Conservation (phyloP, 768 basidiomycete species). For the Boletus barrowsii region DNA sequence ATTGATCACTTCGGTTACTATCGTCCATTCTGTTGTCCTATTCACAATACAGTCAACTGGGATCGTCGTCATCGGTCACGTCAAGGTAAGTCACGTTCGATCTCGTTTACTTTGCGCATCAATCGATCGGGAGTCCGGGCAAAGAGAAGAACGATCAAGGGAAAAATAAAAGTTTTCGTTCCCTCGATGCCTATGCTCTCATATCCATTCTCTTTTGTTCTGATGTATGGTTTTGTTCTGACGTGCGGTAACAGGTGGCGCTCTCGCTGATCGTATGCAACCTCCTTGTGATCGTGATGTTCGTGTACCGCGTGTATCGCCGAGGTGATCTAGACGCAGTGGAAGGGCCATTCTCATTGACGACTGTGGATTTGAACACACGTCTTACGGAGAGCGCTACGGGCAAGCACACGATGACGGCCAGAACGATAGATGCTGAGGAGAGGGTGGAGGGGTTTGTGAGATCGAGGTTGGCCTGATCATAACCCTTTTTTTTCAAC, state of each 20-base stretch:
- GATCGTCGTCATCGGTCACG: slow-evolving; percentile 21
- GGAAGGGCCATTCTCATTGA: slow-evolving; percentile 3
- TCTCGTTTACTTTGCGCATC: not conserved
- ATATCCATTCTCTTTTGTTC: too few species aligned
- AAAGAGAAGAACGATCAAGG: not conserved
- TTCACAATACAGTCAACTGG: not conserved
- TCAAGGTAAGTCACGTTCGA: slow-evolving; percentile 17
- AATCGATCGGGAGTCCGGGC: too few species aligned
- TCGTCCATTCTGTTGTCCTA: slow-evolving; percentile 18
- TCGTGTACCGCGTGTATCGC: slow-evolving; percentile 13
- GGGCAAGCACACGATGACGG: not conserved
- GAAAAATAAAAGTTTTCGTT: too few species aligned
- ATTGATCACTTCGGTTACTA: slow-evolving; percentile 18
- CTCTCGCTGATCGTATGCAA: slow-evolving; percentile 26
- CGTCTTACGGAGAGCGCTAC: not conserved
- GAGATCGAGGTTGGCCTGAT: too few species aligned
- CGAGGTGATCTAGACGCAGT: slow-evolving; percentile 7
- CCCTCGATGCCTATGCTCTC: too few species aligned
- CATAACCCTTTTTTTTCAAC: too few species aligned
- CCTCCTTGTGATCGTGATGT: slow-evolving; percentile 26
- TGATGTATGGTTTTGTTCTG: too few species aligned
- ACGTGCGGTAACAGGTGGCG: slow-evolving; percentile 14
- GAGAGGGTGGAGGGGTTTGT: too few species aligned
- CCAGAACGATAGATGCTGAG: too few species aligned
- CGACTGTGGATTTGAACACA: slow-evolving; percentile 13